Evolutionary conservation across 2,329 filamentous ascomycete species (phyloP).

Genomic region (Nothophoma quercina): DNA sequence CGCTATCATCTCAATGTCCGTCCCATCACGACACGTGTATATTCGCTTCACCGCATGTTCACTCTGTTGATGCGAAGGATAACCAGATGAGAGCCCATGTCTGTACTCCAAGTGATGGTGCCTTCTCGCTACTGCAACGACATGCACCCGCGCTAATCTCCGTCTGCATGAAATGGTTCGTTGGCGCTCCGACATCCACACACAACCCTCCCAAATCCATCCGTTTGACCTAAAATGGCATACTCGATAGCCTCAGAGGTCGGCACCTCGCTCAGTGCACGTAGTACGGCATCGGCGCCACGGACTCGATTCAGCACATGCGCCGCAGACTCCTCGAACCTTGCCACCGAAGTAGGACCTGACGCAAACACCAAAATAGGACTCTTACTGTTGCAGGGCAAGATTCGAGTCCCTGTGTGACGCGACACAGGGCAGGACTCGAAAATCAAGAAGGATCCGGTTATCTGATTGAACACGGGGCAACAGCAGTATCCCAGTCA

Average conservation of each 20-base stretch:
- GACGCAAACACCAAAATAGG: conserved; percentile 1
- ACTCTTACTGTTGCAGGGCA: conserved; percentile 5
- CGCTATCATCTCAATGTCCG: background rate
- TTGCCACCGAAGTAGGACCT: conserved; percentile 1
- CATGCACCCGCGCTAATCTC: conserved; percentile 29
- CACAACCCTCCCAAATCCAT: conserved; percentile 5
- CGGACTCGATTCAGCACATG: conserved; percentile 7
- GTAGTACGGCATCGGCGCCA: conserved; percentile 24
- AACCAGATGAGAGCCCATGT: background rate
- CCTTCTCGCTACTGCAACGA: conserved; percentile 11
- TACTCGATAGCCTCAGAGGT: background rate
- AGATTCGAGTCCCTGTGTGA: conserved; percentile 6
- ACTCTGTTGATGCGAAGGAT: conserved; percentile 2
- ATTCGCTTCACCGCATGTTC: conserved; percentile 33
- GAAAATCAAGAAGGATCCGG: conserved; percentile 5
- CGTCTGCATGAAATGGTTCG: conserved; percentile 22
- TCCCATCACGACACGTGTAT: conserved; percentile 30
- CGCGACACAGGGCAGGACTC: background rate
- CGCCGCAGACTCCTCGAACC: background rate
- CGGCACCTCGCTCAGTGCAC: conserved; percentile 4
- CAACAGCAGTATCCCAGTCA: conserved; percentile 15
- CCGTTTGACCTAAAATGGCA: background rate
- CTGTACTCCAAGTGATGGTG: background rate
- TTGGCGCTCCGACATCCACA: conserved; percentile 15
- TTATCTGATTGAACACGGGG: conserved; percentile 16